Evolutionary conservation across 2,329 filamentous ascomycete genomes (phyloP).

Genomic region (Ophiostoma ips): DNA sequence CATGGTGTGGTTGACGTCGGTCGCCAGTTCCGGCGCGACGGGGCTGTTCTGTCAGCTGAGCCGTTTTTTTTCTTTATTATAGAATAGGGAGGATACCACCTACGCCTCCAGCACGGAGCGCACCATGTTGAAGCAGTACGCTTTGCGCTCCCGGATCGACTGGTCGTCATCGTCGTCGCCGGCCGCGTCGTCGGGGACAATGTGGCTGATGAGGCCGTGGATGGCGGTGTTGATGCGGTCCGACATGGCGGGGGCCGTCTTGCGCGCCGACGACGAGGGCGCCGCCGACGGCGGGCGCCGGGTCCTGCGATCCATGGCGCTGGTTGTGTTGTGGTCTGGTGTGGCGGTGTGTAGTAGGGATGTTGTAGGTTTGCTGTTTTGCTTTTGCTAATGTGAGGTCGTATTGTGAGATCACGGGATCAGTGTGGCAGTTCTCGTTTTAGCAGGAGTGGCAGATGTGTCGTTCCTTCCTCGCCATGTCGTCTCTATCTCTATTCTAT

Average conservation of each 20-base stretch:
- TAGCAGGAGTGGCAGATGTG: neutral
- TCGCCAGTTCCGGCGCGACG: slow-evolving; percentile 38
- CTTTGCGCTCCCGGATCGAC: slow-evolving; percentile 54
- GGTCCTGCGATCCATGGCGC: slow-evolving; percentile 9
- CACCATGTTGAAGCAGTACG: slow-evolving; percentile 41
- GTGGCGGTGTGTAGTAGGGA: neutral
- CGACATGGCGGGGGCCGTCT: slow-evolving; percentile 42
- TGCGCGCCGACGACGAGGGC: slow-evolving; percentile 15
- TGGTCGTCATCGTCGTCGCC: slow-evolving; percentile 56
- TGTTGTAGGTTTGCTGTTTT: neutral
- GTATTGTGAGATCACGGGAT: too few relatives aligned
- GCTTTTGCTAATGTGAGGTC: too few relatives aligned
- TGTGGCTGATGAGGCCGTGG: slow-evolving; percentile 60
- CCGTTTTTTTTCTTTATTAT: too few relatives aligned
- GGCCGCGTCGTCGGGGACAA: slow-evolving; percentile 51
- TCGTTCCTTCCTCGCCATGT: neutral
- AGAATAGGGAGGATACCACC: slow-evolving; percentile 10
- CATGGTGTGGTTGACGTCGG: slow-evolving; percentile 80
- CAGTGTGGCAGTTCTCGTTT: neutral
- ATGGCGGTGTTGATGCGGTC: slow-evolving; percentile 67
- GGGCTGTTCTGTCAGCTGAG: slow-evolving; percentile 7
- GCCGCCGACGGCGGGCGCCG: slow-evolving; percentile 4
- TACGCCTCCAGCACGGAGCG: slow-evolving; percentile 39
- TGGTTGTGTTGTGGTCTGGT: neutral
- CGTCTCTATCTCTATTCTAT: neutral